Evolutionary conservation across 1,139 yeast species (phyloP).

Genomic region (Geotrichum restrictum): DNA sequence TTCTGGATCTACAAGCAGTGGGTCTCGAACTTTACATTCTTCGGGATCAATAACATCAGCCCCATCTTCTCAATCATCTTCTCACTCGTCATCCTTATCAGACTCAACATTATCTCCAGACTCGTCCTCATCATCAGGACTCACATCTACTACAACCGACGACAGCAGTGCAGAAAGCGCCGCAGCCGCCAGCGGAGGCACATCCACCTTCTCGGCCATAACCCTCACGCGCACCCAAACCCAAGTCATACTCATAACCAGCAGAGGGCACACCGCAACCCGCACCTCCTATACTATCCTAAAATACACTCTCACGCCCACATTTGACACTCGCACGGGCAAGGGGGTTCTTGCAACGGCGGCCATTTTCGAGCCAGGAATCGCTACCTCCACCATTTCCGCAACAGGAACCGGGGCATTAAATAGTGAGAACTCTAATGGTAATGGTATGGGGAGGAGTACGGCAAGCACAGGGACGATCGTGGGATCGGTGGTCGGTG

Average conservation of each 20-base stretch:
- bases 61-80: neutral
- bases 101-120: no score
- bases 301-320: conserved; percentile 19
- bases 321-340: conserved; percentile 21
- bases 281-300: conserved; percentile 16
- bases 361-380: conserved; percentile 6
- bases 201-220: neutral
- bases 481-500: conserved; percentile 48
- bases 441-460: conserved; percentile 3
- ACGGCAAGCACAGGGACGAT: conserved; percentile 38
- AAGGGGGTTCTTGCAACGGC: conserved; percentile 15
- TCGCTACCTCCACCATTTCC: conserved; percentile 12
- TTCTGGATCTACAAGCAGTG: conserved; percentile 1
- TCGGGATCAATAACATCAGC: neutral
- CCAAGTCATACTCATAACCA: conserved; percentile 13
- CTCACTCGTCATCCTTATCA: neutral
- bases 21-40: neutral
- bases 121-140: no score
- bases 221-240: conserved; percentile 21
- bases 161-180: no score
- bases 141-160: no score
- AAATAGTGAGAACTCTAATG: neutral
- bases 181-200: neutral
- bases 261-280: conserved; percentile 16
- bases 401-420: neutral